Evolutionary conservation across 306 rosid species (phyloP), one percentile per base, ranked within the genome.

Genomic region (Quercus robur): DNA sequence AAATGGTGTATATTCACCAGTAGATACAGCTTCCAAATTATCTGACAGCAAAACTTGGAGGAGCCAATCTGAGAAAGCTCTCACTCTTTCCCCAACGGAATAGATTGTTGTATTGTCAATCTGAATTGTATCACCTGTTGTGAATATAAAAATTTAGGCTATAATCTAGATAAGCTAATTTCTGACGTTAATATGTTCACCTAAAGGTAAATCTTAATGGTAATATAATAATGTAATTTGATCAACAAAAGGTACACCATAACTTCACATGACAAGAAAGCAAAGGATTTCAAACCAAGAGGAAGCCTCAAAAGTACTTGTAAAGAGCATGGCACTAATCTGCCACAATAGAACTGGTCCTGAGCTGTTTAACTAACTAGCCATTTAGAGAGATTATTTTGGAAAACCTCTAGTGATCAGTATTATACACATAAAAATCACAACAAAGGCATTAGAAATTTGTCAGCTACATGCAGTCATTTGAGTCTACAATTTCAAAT

Each of bases 11-110:
- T 90, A 90, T 81, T 87, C 88, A 28, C 80, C 73, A 11, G 87
- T 30, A 68, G 90, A 88, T 84, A 88, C 77, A 69, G 83, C 86
- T 15, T 88, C 92, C 73, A 88, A 73, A 83, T 85, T 82, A 58
- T 94, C 94, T 6, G 87, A 84, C 52, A 82, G 82, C 86, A 75
- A 83, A 67, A 46, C 71, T 67, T 90, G 81, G 77, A 91, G 81
- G 73, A 94, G 90, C 94, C 87, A 85, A 79, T 94, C 97, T 23
- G 92, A 86, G 83, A 90, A 86, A 66, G 72, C 44, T 86, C 89
- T 85, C 77, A 90, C 84, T 72, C 87, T 84, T 46, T 72, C 82
- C 59, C 89, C 78, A 84, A 90, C 67, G 51, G 93, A 84, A 80
- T 88, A 94, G 59, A 71, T 67, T 56, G 92, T 78, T 71, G 73